Evolutionary conservation across 345 rosid genomes (phyloP).

Genomic region (Aquilaria sinensis): DNA sequence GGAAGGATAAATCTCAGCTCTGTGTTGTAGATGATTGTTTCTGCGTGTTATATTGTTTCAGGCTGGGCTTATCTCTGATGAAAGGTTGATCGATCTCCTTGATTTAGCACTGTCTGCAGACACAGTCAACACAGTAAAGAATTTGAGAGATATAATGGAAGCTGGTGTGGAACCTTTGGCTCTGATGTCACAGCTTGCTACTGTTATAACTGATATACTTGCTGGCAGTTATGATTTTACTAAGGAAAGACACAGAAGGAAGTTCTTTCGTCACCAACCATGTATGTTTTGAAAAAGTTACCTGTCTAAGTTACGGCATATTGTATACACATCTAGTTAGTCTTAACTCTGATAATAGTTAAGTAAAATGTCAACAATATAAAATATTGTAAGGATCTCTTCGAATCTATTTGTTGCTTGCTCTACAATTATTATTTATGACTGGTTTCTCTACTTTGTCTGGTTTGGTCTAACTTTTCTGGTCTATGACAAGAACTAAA

Average conservation of each 20-base stretch:
- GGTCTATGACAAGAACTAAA: no score
- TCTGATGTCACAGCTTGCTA: constrained; percentile 98
- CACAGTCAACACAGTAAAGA: constrained; percentile 96
- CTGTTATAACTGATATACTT: constrained; percentile 88
- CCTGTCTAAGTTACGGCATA: constrained; percentile 1
- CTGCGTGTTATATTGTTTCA: constrained; percentile 21
- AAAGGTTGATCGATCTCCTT: constrained; percentile 95
- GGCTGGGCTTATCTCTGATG: constrained; percentile 97
- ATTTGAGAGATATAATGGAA: constrained; percentile 85
- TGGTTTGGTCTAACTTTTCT: no score
- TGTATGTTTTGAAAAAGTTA: constrained; percentile 38
- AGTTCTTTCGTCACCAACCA: constrained; percentile 73
- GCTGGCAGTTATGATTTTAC: constrained; percentile 87
- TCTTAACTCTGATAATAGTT: no score
- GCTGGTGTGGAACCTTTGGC: constrained; percentile 91
- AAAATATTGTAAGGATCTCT: no score
- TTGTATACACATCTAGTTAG: no score
- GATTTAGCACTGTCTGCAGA: constrained; percentile 98
- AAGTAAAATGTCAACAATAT: no score
- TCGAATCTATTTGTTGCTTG: no score
- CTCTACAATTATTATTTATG: no score
- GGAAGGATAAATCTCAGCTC: constrained; percentile 8
- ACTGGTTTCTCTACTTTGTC: no score
- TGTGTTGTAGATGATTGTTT: constrained; percentile 8
- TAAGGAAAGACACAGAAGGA: constrained; percentile 63